Evolutionary conservation across 1,284 basidiomycete species (phyloP).

Genomic region (Agaricales sp.): DNA sequence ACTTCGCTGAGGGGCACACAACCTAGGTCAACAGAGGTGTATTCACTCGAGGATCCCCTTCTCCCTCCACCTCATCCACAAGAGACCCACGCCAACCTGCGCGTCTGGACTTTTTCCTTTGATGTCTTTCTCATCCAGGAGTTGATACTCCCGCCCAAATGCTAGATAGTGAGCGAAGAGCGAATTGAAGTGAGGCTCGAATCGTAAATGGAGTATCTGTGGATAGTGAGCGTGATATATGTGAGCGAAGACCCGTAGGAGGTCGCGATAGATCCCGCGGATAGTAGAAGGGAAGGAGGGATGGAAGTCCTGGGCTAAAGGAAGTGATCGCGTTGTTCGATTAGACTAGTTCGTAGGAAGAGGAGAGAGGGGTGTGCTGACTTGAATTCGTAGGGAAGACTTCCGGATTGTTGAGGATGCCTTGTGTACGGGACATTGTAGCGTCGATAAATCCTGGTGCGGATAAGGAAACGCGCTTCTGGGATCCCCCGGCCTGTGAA

Average conservation of each 20-base stretch:
- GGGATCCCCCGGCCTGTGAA: constrained; percentile 74
- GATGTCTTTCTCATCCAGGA: constrained; percentile 85
- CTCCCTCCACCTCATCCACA: constrained; percentile 89
- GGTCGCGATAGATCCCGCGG: constrained; percentile 94
- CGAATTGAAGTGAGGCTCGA: constrained; percentile 95
- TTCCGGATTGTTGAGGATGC: constrained; percentile 86
- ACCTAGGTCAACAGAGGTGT: too few relatives aligned
- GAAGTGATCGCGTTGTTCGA: too few relatives aligned
- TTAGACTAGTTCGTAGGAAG: too few relatives aligned
- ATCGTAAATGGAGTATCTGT: constrained; percentile 85
- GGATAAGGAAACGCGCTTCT: constrained; percentile 83
- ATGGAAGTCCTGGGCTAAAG: constrained; percentile 78
- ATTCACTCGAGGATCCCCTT: constrained; percentile 32
- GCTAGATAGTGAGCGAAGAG: constrained; percentile 95
- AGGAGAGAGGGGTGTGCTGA: constrained; percentile 31
- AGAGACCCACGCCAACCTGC: constrained; percentile 64
- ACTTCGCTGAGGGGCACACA: too few relatives aligned
- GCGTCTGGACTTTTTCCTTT: constrained; percentile 60
- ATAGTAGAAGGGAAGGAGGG: constrained; percentile 85
- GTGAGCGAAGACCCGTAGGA: constrained; percentile 94
- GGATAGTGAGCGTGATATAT: constrained; percentile 93
- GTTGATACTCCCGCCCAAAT: constrained; percentile 85
- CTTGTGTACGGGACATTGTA: constrained; percentile 97
- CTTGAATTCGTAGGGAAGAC: constrained; percentile 96
- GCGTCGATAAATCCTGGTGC: constrained; percentile 99